Conservation (phyloP, 768 basidiomycete species). For the Lactifluus echinatus region DNA sequence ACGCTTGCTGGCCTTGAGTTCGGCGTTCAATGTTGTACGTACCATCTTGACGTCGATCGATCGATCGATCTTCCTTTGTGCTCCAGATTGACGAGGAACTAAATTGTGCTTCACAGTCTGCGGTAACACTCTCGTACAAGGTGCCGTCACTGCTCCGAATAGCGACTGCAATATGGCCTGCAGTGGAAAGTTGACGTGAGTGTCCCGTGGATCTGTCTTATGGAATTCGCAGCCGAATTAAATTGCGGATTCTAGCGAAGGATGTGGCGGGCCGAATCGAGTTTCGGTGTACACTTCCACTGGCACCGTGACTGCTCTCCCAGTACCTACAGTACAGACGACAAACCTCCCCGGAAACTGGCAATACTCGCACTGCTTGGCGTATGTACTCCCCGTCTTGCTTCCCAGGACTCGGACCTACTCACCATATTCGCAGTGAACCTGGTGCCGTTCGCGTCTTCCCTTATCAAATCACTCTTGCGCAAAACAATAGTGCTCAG, state of each 20-base stretch:
- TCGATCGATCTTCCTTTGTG: not conserved
- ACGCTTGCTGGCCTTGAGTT: constrained; percentile 68
- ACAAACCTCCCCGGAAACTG: constrained; percentile 55
- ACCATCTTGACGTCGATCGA: not conserved
- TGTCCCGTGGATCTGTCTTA: not conserved
- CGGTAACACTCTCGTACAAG: constrained; percentile 53
- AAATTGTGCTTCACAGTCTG: constrained; percentile 42
- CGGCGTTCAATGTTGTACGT: constrained; percentile 41
- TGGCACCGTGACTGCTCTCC: constrained; percentile 41
- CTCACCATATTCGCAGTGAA: constrained; percentile 37
- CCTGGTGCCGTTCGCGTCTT: constrained; percentile 39
- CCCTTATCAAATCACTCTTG: constrained; percentile 50
- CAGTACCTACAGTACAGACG: constrained; percentile 49
- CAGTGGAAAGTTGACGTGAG: constrained; percentile 56
- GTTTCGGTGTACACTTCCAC: constrained; percentile 58
- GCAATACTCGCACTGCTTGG: constrained; percentile 57
- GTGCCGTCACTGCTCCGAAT: constrained; percentile 43
- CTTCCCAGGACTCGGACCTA: not conserved
- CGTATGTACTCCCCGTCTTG: constrained; percentile 29
- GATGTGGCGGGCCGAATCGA: constrained; percentile 68
- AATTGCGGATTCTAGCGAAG: constrained; percentile 36
- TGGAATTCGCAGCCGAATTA: not conserved
- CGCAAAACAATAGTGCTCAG: constrained; percentile 53
- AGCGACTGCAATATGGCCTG: constrained; percentile 67
- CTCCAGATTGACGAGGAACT: constrained; percentile 5